These are phyloP conservation scores for Grigorovia humatica DNA, from an alignment of 805 yeast genomes.

Conservation along the genomic window DNA sequence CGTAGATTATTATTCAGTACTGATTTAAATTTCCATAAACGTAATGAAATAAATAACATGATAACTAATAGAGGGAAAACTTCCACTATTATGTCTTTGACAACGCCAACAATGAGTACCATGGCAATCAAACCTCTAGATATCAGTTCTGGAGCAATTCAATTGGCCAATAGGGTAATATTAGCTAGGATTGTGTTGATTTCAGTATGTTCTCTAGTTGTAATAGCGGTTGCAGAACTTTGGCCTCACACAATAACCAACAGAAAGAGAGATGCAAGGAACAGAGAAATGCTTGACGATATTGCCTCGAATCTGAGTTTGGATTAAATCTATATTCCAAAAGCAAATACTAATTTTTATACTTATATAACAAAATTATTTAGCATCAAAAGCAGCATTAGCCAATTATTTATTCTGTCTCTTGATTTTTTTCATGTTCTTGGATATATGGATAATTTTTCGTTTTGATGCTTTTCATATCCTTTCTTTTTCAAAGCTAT, in stretches of 20 bases:
- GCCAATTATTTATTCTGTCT: neutral
- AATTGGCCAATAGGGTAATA: neutral
- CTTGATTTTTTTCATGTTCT: too few relatives aligned
- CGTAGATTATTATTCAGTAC: neutral
- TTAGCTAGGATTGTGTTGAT: neutral
- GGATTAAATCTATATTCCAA: neutral
- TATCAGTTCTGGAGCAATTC: neutral
- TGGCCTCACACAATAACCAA: neutral
- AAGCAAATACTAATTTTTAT: neutral
- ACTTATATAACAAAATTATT: neutral
- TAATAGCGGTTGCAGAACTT: neutral
- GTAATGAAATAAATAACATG: neutral
- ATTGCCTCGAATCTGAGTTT: neutral
- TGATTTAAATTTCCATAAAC: neutral
- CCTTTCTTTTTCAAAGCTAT: neutral
- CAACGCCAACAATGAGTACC: neutral
- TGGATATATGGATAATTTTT: too few relatives aligned
- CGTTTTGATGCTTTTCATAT: neutral
- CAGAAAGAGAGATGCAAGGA: neutral
- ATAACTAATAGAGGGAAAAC: neutral
- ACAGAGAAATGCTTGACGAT: neutral
- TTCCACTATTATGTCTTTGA: too few relatives aligned
- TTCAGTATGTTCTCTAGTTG: neutral
- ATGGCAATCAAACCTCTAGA: neutral
- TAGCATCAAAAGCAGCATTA: neutral